A percentile compares a stretch with the other conserved stretches of the same genome.
Conservation (phyloP, 169 alveolate genomes). For the Plasmodium knowlesi region DNA sequence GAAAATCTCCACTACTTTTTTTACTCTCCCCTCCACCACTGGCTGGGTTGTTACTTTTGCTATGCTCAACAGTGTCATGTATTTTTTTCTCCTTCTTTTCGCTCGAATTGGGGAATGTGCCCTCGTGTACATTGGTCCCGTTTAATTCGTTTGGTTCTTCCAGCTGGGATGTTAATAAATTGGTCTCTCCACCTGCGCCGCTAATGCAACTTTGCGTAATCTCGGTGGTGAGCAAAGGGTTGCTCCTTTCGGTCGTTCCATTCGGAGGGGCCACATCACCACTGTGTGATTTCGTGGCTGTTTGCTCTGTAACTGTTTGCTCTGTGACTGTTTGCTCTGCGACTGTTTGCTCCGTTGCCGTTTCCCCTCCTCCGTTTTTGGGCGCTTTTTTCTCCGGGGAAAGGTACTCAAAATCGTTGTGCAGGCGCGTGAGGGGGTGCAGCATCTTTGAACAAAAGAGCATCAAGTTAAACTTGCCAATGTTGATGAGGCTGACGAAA, state of each 20-base stretch:
- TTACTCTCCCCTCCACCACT: background rate
- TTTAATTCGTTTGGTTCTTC: background rate
- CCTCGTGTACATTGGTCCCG: background rate
- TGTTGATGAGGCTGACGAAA: slow-evolving; percentile 33
- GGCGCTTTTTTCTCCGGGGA: background rate
- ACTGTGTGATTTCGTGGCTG: background rate
- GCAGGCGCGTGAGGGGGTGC: slow-evolving; percentile 59
- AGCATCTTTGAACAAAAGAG: slow-evolving; percentile 55
- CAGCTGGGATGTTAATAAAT: background rate
- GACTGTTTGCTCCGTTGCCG: background rate
- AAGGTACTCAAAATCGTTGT: slow-evolving; percentile 10
- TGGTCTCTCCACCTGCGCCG: background rate
- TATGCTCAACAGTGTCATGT: background rate
- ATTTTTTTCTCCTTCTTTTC: background rate
- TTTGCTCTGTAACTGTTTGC: background rate
- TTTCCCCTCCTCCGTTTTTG: background rate
- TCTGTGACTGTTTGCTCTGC: too few relatives aligned
- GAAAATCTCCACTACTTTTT: background rate
- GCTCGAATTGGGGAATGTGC: background rate
- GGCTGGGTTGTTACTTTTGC: background rate
- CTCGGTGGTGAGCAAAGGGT: background rate
- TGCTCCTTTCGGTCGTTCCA: background rate
- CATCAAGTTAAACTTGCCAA: slow-evolving; percentile 53
- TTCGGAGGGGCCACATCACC: background rate
- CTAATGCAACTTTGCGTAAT: background rate